These are phyloP conservation scores for Rhodotorula sp. DNA, from an alignment of 1,284 basidiomycete genomes.

Conservation along the genomic window DNA sequence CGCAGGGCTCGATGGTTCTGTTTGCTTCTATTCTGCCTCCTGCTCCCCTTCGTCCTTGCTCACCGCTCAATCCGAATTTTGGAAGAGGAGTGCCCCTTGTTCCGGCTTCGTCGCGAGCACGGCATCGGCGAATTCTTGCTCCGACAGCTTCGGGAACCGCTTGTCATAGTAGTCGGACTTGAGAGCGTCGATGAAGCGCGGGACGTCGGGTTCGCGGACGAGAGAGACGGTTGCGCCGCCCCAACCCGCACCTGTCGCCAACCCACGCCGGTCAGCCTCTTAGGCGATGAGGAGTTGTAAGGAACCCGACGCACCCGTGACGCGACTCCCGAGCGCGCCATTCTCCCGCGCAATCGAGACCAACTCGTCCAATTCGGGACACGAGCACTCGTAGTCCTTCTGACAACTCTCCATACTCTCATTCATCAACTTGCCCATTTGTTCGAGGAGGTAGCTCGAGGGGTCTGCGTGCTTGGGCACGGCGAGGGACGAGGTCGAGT, in stretches of 20 bases:
- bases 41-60: background rate
- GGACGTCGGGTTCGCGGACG: slow-evolving; percentile 65
- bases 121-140: slow-evolving; percentile 62
- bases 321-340: slow-evolving; percentile 72
- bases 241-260: slow-evolving; percentile 71
- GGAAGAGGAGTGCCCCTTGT: slow-evolving; percentile 59
- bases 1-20: too few species aligned
- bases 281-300: background rate
- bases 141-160: slow-evolving; percentile 62
- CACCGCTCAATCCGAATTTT: slow-evolving; percentile 1
- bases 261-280: background rate
- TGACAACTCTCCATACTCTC: slow-evolving; percentile 69
- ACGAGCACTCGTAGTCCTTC: slow-evolving; percentile 63
- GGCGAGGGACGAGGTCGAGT: slow-evolving; percentile 8
- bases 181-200: slow-evolving; percentile 65
- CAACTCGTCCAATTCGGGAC: slow-evolving; percentile 67
- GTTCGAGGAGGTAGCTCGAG: slow-evolving; percentile 48
- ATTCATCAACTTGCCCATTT: slow-evolving; percentile 72
- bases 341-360: slow-evolving; percentile 59
- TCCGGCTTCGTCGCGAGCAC: slow-evolving; percentile 84
- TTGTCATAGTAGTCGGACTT: slow-evolving; percentile 57
- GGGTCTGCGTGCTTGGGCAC: slow-evolving; percentile 12
- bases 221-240: slow-evolving; percentile 84
- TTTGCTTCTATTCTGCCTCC: background rate
- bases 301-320: slow-evolving; percentile 59